These are phyloP conservation scores for Aspergillus fijiensis DNA, from an alignment of 2,329 filamentous ascomycete genomes.

Conservation along the genomic window DNA sequence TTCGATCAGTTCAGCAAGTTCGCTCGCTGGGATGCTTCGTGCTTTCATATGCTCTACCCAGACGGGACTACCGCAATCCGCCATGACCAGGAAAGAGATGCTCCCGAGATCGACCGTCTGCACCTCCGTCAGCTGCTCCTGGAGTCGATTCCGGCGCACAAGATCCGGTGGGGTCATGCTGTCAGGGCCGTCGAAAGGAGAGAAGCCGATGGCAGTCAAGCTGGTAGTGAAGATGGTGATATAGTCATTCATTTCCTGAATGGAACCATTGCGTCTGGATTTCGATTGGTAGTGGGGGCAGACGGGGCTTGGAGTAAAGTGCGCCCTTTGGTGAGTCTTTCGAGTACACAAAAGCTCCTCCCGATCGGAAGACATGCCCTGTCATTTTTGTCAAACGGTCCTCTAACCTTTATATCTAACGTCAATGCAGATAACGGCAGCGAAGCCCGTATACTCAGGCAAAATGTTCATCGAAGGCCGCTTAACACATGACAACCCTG, in stretches of 20 bases:
- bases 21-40: constrained; percentile 19
- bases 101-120: constrained; percentile 46
- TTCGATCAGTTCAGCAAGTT: constrained; percentile 22
- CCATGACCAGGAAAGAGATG: constrained; percentile 25
- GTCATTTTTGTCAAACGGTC: no score
- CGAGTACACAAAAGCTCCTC: no score
- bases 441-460: constrained; percentile 36
- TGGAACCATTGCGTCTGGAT: no score
- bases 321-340: constrained; percentile 27
- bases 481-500: constrained; percentile 27
- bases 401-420: not conserved
- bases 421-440: constrained; percentile 30
- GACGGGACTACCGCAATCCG: not conserved
- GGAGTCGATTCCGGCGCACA: constrained; percentile 33
- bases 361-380: no score
- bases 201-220: not conserved
- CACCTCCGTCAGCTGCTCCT: constrained; percentile 39
- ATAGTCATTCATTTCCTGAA: no score
- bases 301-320: constrained; percentile 40
- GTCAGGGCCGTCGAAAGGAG: not conserved
- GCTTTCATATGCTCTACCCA: constrained; percentile 3
- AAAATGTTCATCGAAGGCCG: constrained; percentile 31
- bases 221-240: not conserved
- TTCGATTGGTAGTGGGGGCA: no score
- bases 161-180: constrained; percentile 35